Conservation (phyloP, 2,329 filamentous ascomycete species). For the Aspergillus sp. region DNA sequence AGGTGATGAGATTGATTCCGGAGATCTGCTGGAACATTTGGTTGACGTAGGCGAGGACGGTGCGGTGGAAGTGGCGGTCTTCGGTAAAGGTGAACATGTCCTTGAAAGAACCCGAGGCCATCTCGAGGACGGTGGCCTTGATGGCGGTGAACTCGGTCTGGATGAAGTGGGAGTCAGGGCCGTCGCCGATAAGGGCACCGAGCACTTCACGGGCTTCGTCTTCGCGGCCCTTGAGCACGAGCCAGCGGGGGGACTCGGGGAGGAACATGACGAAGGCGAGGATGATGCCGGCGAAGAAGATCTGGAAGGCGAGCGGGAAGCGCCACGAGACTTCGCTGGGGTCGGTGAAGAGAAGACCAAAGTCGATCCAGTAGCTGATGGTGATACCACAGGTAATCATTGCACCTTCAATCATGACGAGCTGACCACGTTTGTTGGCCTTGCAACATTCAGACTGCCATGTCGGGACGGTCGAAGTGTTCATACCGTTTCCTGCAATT, state of each 20-base stretch:
- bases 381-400: constrained; percentile 54
- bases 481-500: constrained; percentile 45
- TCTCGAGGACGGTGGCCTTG: constrained; percentile 54
- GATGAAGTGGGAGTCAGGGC: constrained; percentile 46
- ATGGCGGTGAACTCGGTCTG: constrained; percentile 51
- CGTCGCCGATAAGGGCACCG: constrained; percentile 47
- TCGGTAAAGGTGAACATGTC: constrained; percentile 61
- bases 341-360: constrained; percentile 54
- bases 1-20: constrained; percentile 47
- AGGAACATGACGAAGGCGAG: constrained; percentile 49
- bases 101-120: constrained; percentile 51
- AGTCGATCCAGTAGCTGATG: constrained; percentile 53
- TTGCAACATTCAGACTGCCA: constrained; percentile 55
- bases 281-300: constrained; percentile 55
- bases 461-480: constrained; percentile 53
- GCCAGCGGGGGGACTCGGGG: constrained; percentile 60
- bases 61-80: constrained; percentile 57
- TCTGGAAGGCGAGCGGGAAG: constrained; percentile 59
- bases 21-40: constrained; percentile 56
- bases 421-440: constrained; percentile 50
- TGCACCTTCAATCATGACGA: constrained; percentile 55
- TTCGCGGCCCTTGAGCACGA: constrained; percentile 57
- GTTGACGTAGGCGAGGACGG: constrained; percentile 56
- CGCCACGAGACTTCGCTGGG: constrained; percentile 52
- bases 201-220: constrained; percentile 52